Evolutionary conservation across 805 yeast genomes (phyloP), one percentile per base, ranked within the genome.

Genomic region (Brettanomyces bruxellensis): DNA sequence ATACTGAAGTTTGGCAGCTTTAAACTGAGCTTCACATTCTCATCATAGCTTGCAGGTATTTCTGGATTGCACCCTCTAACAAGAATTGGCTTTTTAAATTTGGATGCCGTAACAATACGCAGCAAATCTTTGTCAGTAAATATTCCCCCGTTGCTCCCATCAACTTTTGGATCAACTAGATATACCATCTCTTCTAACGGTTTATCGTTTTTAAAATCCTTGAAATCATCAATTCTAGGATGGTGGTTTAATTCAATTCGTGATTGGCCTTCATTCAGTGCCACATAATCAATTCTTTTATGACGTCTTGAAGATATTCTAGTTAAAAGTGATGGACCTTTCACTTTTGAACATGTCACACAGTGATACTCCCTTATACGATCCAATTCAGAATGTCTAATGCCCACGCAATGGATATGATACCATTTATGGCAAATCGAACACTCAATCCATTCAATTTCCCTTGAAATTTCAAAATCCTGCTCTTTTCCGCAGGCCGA

Each of bases 261-360:
- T 69, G 68, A 60, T 35, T 79, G 83, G 4, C 95, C 95, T 46
- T 81, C 83, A 59, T 88, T 77, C 54, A 88, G 67, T 0, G 95
- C 93, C 8, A 78, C 80, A 57, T 88, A 88, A 58, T 88, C 95
- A 40, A 89, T 74, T 45, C 71, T 70, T n/a, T 68, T 64, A 38
- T 69, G 66, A 13, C 72, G 65, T 23, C 96, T 66, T 39, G 72
- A 67, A 47, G 86, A 80, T 36, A 69, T 69, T 37, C 90, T 65
- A 46, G 70, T 74, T 44, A 59, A 57, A 13, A 70, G 57, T 4
- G 81, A 70, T 0, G 79, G 75, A 1, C 87, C 87, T 44, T 70
- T 59, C 18, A 52, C 51, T 11, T 48, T 47, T 4, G 52, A 56
- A 57, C 90, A 85, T 1, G 54, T 47, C 0, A 57, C 55, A 55